Evolutionary conservation across 768 basidiomycete species (phyloP).

Genomic region (Lactarius quietus): DNA sequence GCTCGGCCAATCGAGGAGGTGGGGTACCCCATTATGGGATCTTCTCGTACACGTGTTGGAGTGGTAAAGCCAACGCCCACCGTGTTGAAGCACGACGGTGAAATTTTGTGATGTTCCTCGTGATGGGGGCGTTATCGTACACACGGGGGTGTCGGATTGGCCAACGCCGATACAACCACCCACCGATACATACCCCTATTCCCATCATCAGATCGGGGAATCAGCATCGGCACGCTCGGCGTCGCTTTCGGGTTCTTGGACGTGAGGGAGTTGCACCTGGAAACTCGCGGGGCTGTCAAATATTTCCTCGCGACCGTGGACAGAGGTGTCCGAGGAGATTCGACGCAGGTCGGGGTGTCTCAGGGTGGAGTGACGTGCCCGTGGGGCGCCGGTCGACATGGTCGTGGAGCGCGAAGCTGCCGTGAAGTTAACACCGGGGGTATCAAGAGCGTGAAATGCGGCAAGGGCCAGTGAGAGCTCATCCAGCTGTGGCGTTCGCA

Average conservation of each 20-base stretch:
- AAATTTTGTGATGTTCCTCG: too few species aligned
- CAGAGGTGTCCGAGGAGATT: constrained; percentile 8
- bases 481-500: constrained; percentile 45
- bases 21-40: background rate
- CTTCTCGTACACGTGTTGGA: too few species aligned
- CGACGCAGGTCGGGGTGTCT: constrained; percentile 28
- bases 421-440: constrained; percentile 38
- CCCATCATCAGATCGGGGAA: background rate
- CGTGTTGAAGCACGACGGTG: too few species aligned
- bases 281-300: constrained; percentile 36
- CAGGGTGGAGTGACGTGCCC: constrained; percentile 25
- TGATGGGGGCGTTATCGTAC: background rate
- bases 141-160: background rate
- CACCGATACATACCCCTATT: background rate
- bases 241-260: constrained; percentile 13
- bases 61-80: too few species aligned
- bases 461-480: constrained; percentile 45
- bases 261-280: constrained; percentile 16
- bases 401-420: constrained; percentile 33
- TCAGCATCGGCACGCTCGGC: background rate
- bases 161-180: background rate
- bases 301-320: constrained; percentile 11
- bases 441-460: constrained; percentile 43
- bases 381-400: constrained; percentile 31
- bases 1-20: background rate